A percentile compares a stretch with the other conserved stretches of the same genome.
phyloP scores from a whole-genome alignment of 2,329 filamentous ascomycete genomes.

The Xylaria digitata region DNA sequence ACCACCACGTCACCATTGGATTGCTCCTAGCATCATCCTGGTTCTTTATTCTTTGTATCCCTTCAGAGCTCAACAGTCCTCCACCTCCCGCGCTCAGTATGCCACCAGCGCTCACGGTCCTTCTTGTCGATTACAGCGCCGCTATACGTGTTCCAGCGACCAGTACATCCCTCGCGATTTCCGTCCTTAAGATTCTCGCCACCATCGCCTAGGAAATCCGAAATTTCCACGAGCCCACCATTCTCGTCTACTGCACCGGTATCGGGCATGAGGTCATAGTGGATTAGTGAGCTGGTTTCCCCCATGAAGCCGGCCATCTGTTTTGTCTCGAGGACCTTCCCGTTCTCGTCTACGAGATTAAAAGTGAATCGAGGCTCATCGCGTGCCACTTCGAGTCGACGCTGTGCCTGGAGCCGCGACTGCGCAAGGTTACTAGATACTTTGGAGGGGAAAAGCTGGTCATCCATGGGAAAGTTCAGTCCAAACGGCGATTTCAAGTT shows the following conservation, averaged over 20 bases:
- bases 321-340: conserved; percentile 62
- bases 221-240: conserved; percentile 65
- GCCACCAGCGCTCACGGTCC: conserved; percentile 63
- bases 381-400: conserved; percentile 70
- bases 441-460: conserved; percentile 45
- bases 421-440: conserved; percentile 59
- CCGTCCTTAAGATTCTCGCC: conserved; percentile 57
- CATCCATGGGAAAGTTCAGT: conserved; percentile 44
- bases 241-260: conserved; percentile 65
- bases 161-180: conserved; percentile 56
- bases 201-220: conserved; percentile 60
- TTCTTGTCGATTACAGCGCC: conserved; percentile 53
- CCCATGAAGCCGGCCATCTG: conserved; percentile 72
- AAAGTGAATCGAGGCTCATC: conserved; percentile 66
- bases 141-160: conserved; percentile 58
- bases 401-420: conserved; percentile 73
- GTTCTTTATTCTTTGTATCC: conserved; percentile 3
- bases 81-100: conserved; percentile 62
- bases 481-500: conserved; percentile 39
- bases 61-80: conserved; percentile 40
- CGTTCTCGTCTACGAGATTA: conserved; percentile 66
- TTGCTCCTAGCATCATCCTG: not conserved
- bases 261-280: conserved; percentile 71
- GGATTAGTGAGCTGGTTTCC: conserved; percentile 66
- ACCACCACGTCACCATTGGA: conserved; percentile 9